Evolutionary conservation across 208 protist species (phyloP), one percentile per base, ranked within the genome.

Genomic region (Wallacemonas sp.): DNA sequence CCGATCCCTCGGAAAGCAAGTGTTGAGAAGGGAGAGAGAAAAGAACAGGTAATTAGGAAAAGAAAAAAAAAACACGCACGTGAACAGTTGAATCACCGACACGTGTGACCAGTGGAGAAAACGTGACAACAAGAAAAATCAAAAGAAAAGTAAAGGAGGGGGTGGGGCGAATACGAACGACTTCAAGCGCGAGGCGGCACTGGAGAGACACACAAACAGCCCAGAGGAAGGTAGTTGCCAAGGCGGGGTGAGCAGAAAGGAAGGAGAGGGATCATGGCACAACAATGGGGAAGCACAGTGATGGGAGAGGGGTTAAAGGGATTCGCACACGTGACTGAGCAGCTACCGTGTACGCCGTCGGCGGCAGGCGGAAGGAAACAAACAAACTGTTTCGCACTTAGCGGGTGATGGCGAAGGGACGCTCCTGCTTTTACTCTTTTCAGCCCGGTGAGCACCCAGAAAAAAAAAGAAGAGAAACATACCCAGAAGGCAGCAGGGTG

Each of bases 81-180:
- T n/a, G 4, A 17, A 66, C 61, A 66, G 36, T 15, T 36, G n/a
- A n/a, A n/a, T n/a, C n/a, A n/a, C n/a, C n/a, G n/a, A n/a, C n/a
- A n/a, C n/a, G n/a, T 1, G 34, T 44, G 6, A 30, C 9, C 2
- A 15, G 22, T 12, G 24, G 17, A 34, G 36, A 57, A 41, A 39
- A 9, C 15, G 12, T 26, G 33, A 44, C 1, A 42, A n/a, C 15
- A 48, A 66, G 29, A 36, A 65, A 30, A 61, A 45, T 5, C 29
- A 57, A 32, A 63, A 46, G 24, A 46, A 60, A 66, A 38, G 57
- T 6, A 71, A 58, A 46, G 34, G 53, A 46, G 27, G 12, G 37
- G 38, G 19, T n/a, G 27, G 9, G 26, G 32, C 50, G 13, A 48
- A 50, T 42, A 46, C 22, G 15, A 37, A 10, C 32, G 24, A 0